Evolutionary conservation across 1,139 yeast genomes (phyloP), one percentile per base, ranked within the genome.

Genomic region (Candida buenavistaensis): DNA sequence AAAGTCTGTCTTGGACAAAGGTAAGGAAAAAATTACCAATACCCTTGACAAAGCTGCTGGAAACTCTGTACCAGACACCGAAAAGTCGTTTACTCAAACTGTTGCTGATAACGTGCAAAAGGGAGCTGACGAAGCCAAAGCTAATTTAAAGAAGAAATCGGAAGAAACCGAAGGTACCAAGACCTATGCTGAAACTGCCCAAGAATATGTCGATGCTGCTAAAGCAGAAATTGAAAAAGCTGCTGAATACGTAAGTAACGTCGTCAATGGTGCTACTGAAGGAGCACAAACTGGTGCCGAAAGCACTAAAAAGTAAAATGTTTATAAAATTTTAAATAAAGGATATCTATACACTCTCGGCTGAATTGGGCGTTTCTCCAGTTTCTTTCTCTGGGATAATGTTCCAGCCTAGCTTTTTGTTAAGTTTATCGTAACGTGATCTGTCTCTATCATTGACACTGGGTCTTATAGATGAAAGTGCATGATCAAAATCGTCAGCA

Each of bases 381-480:
- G 24, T 7, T 30, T 48, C 46, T 14, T 23, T 29, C 13, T 29
- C 32, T 16, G 32, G 22, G 14, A 63, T 60, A 6, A 62, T 57
- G 23, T 59, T 61, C 82, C 82, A 77, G 0, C 82, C 84, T 76
- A 79, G 71, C 41, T 74, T 68, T 51, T 68, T 76, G 48, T 76
- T 78, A 41, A 80, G 55, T 57, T 62, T 60, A 42, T 85, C 94
- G 54, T 92, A 92, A 50, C 82, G 85, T 24, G 67, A 54, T 44
- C 97, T 75, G 52, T 92, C 98, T 44, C 70, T 71, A 52, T 89
- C 97, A 47, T 89, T 82, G 3, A 92, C 98, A 59, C 96, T 86
- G 1, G 98, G 97, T 43, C 83, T 81, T 11, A 92, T 87, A 44
- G 78, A 78, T 23, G 66, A 64, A 41, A 92, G 73, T 0, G 98